Evolutionary conservation across 176 grass and related monocot species (phyloP), one percentile per base, ranked within the genome.

Genomic region (Carex cristatella): DNA sequence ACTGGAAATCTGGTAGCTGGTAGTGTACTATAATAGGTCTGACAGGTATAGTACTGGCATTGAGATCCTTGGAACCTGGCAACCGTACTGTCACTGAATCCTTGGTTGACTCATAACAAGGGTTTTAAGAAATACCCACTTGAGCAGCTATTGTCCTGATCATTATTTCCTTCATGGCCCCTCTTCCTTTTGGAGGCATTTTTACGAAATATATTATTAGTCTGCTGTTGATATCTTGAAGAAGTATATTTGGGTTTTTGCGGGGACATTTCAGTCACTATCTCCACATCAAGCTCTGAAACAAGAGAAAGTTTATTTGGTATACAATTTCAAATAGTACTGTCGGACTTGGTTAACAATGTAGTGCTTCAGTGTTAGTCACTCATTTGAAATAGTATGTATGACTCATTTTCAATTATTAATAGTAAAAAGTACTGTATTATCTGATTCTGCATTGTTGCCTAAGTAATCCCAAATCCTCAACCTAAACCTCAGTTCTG

Each of bases 181-280:
- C 38, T 46, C 83, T 88, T 90, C 63, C 84, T 91, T 63, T 95
- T 91, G n/a, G 57, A 59, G 28, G 38, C 66, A 65, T 57, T 75
- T 51, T 69, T 68, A 16, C 7, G 27, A 53, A 69, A 54, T 67
- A 66, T 55, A 44, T 67, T 44, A 32, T 32, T 13, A 68, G 16
- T 67, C 44, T 83, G 19, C 48, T 0, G 40, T n/a, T 83, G 81
- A 83, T 83, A 64, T 83, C 78, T 86, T 23, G 37, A 61, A 55
- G 67, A 83, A 30, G 62, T 66, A 63, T 27, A 66, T 89, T 88
- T 88, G 55, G 59, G 77, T 55, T 81, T 92, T 74, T 88, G 44
- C 57, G 44, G 83, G 68, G 94, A 79, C 65, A 88, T 65, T 88
- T 93, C 94, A 73, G 89, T 95, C 85, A 46, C 83, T 73, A 89